Evolutionary conservation across 108 stramenopile species (phyloP).

Genomic region (Stephanodiscus triporus): DNA sequence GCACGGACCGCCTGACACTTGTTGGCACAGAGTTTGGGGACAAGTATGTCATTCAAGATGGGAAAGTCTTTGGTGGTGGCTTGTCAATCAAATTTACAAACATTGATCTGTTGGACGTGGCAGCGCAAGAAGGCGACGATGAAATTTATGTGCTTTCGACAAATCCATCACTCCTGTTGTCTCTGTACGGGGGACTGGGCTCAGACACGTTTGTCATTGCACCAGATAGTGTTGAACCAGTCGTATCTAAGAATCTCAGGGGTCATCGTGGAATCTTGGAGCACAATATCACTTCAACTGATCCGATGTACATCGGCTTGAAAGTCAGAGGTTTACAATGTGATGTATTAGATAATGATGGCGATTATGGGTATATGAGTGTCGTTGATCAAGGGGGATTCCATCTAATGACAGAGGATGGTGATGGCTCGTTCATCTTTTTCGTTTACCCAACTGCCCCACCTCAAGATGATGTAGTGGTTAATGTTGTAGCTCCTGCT

Average conservation of each 20-base stretch:
- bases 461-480: conserved; percentile 28
- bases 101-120: conserved; percentile 37
- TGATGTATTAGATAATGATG: conserved; percentile 51
- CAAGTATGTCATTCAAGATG: conserved; percentile 46
- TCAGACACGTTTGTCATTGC: conserved; percentile 38
- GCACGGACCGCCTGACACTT: conserved; percentile 22
- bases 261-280: conserved; percentile 49
- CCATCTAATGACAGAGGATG: conserved; percentile 51
- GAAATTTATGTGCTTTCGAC: conserved; percentile 42
- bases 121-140: conserved; percentile 46
- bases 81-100: conserved; percentile 34
- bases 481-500: conserved; percentile 32
- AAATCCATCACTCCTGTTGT: conserved; percentile 19
- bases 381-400: conserved; percentile 33
- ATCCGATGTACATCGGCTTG: conserved; percentile 31
- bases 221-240: conserved; percentile 36
- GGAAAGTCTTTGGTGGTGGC: conserved; percentile 41
- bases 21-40: conserved; percentile 47
- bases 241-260: conserved; percentile 43
- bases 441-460: conserved; percentile 40
- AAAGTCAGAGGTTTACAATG: conserved; percentile 29
- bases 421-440: conserved; percentile 27
- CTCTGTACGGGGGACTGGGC: conserved; percentile 34
- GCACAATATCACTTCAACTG: conserved; percentile 30
- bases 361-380: conserved; percentile 30